Evolutionary conservation across 441 rosid species (phyloP).

Genomic region (Manihot esculenta): DNA sequence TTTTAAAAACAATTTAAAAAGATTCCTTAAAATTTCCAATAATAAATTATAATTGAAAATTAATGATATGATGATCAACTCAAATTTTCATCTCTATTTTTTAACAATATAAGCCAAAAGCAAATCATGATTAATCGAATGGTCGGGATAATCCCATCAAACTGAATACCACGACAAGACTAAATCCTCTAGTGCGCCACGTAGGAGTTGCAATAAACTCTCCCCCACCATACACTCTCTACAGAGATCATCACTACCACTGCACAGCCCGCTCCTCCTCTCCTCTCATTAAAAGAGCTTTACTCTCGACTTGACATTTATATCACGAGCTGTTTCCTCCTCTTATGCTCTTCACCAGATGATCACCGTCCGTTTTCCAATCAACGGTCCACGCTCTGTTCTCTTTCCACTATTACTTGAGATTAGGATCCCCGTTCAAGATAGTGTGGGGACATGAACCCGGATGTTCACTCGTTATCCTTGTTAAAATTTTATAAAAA

Average conservation of each 20-base stretch:
- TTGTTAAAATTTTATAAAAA: no score
- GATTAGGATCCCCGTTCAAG: background rate
- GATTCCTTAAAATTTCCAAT: no score
- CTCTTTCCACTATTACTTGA: background rate
- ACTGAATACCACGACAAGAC: conserved; percentile 22
- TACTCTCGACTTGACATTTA: conserved; percentile 32
- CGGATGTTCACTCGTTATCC: no score
- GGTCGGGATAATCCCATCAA: conserved; percentile 26
- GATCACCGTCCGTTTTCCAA: background rate
- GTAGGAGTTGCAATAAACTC: conserved; percentile 26
- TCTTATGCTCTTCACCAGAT: conserved; percentile 7
- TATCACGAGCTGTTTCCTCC: conserved; percentile 38
- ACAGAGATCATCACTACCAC: conserved; percentile 17
- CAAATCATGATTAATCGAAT: conserved; percentile 7
- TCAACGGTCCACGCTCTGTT: background rate
- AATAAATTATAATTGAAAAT: no score
- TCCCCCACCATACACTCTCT: background rate
- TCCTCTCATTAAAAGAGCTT: background rate
- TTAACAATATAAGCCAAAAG: no score
- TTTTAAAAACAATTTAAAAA: no score
- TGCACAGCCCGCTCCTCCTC: conserved; percentile 3
- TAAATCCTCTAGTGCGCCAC: conserved; percentile 24
- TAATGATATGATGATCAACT: no score
- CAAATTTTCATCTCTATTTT: no score
- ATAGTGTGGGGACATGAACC: background rate